Percentiles rank a stretch among this genome's conserved stretches.
Conservation (phyloP, 352 stramenopile genomes). For the Phytophthora fragariaefolia region DNA sequence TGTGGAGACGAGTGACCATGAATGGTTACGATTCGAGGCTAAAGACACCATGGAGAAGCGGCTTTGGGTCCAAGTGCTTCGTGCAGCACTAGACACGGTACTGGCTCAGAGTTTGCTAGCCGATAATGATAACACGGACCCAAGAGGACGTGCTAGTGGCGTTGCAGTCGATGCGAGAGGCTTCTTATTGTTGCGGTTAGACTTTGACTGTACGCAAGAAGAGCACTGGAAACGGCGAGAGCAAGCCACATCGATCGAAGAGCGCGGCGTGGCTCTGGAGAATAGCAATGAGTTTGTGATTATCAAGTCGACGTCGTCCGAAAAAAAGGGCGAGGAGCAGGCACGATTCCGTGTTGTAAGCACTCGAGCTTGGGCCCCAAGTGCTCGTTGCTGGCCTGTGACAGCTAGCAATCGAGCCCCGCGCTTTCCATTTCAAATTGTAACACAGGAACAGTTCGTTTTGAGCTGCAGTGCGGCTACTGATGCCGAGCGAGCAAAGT, state of each 20-base stretch:
- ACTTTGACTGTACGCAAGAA: conserved; percentile 35
- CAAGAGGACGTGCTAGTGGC: background rate
- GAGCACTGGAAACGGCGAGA: conserved; percentile 35
- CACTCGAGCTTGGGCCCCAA: conserved; percentile 53
- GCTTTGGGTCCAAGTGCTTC: conserved; percentile 59
- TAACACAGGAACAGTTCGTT: conserved; percentile 70
- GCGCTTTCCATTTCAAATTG: conserved; percentile 72
- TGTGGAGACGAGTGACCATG: conserved; percentile 61
- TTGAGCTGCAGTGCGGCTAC: conserved; percentile 66
- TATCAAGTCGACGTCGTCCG: conserved; percentile 31
- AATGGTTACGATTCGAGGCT: conserved; percentile 56
- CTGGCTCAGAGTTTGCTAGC: conserved; percentile 53
- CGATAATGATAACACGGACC: conserved; percentile 34
- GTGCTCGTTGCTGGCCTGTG: conserved; percentile 34
- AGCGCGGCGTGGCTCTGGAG: conserved; percentile 54
- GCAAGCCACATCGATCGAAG: conserved; percentile 42
- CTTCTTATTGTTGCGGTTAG: conserved; percentile 44
- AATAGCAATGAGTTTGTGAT: conserved; percentile 60
- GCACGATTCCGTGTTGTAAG: conserved; percentile 51
- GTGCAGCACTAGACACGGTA: conserved; percentile 57
- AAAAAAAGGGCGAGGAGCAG: conserved; percentile 32
- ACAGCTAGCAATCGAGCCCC: conserved; percentile 28
- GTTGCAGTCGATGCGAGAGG: conserved; percentile 23
- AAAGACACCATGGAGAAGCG: conserved; percentile 43
- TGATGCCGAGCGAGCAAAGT: conserved; percentile 63